Conservation (phyloP, 1,139 yeast genomes). For the Yamadazyma atmosphaerica region DNA sequence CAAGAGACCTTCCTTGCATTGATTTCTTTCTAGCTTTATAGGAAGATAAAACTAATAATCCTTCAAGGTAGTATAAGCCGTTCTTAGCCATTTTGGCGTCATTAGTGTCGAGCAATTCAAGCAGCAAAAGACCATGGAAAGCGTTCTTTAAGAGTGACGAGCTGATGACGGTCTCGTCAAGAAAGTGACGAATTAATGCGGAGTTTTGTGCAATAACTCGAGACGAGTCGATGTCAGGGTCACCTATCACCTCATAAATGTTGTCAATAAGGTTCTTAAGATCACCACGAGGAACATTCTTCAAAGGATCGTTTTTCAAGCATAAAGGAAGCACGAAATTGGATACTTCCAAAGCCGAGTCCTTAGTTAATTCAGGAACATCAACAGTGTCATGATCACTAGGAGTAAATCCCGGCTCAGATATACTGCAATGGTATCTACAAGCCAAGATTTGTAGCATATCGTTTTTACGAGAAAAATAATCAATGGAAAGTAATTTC, state of each 20-base stretch:
- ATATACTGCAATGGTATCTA: constrained; percentile 66
- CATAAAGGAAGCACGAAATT: constrained; percentile 64
- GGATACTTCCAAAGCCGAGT: constrained; percentile 58
- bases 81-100: constrained; percentile 23
- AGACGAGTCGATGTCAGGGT: constrained; percentile 48
- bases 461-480: constrained; percentile 45
- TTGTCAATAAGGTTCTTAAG: constrained; percentile 71
- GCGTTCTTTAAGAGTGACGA: constrained; percentile 53
- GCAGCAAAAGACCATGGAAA: constrained; percentile 52
- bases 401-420: constrained; percentile 61
- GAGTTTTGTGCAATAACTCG: constrained; percentile 42
- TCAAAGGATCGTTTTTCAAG: constrained; percentile 59
- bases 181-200: constrained; percentile 47
- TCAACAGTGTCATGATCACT: constrained; percentile 64
- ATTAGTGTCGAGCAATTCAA: constrained; percentile 21
- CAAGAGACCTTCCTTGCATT: constrained; percentile 79
- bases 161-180: constrained; percentile 50
- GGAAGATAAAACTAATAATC: constrained; percentile 62
- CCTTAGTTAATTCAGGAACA: constrained; percentile 29
- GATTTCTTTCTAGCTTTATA: constrained; percentile 70
- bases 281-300: constrained; percentile 61
- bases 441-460: constrained; percentile 77
- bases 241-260: constrained; percentile 72
- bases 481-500: constrained; percentile 46
- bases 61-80: constrained; percentile 77